Conservation (phyloP, 192 early-diverging fungal species). For the Coemansia reversa region DNA sequence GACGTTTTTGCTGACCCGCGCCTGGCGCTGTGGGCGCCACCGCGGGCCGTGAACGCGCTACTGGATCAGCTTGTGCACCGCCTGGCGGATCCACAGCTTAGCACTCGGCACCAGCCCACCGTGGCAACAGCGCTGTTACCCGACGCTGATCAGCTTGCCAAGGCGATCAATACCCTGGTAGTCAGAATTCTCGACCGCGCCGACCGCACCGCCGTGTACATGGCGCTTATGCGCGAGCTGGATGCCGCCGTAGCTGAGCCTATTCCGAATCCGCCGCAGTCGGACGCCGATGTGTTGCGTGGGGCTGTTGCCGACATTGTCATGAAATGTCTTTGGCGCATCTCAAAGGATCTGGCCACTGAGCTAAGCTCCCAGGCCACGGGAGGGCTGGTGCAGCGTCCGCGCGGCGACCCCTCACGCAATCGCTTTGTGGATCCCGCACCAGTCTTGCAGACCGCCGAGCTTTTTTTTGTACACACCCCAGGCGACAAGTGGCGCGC, state of each 20-base stretch:
- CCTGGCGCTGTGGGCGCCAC: slow-evolving; percentile 64
- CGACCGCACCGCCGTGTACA: slow-evolving; percentile 75
- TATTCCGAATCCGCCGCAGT: slow-evolving; percentile 57
- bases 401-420: not conserved
- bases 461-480: slow-evolving; percentile 77
- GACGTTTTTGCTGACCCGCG: slow-evolving; percentile 70
- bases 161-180: slow-evolving; percentile 73
- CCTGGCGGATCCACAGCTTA: slow-evolving; percentile 75
- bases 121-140: slow-evolving; percentile 25
- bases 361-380: slow-evolving; percentile 47
- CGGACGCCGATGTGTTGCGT: slow-evolving; percentile 54
- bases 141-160: slow-evolving; percentile 49
- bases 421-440: slow-evolving; percentile 7
- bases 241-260: slow-evolving; percentile 56
- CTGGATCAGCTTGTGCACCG: slow-evolving; percentile 77
- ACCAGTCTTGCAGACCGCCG: slow-evolving; percentile 68
- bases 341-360: slow-evolving; percentile 80
- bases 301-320: slow-evolving; percentile 80
- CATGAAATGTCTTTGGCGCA: slow-evolving; percentile 97
- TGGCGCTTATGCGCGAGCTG: slow-evolving; percentile 72
- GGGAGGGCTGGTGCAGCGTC: not conserved
- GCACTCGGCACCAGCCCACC: slow-evolving; percentile 29
- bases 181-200: slow-evolving; percentile 89
- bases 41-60: slow-evolving; percentile 64
- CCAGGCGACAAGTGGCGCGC: slow-evolving; percentile 87